Base-by-base conservation (phyloP, 345 rosid genomes). In the Clausena lansium region DNA sequence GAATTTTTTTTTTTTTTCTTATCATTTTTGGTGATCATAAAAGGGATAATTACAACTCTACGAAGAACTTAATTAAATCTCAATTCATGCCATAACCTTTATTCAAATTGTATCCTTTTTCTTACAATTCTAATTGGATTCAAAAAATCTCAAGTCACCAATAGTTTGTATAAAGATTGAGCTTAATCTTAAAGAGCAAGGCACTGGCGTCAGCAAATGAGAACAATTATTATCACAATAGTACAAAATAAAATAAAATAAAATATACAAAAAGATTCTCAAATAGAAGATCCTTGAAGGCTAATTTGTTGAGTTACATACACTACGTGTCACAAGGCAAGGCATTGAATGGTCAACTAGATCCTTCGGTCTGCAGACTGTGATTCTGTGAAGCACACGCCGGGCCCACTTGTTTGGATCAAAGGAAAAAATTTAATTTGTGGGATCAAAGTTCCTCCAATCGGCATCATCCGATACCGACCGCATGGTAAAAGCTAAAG, bases 381-480 rank as follows among this genome's bases (percentile, higher is more conserved):
- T n/a, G n/a, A n/a, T n/a, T n/a, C n/a, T n/a, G n/a, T 1, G 22
- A 39, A 57, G 61, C 76, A 63, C 1, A 10, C 6, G 7, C 17
- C 30, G 74, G 75, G 66, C 52, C 52, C 68, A 57, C 73, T 4
- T 41, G 3, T n/a, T 1, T 70, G 68, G 50, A 71, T 64, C 36
- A 38, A 10, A 15, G 52, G 19, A 22, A 9, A 9, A n/a, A 7
- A 4, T 11, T 7, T 11, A 22, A 20, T 50, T 75, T 45, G 10
- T 6, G 50, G 61, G 8, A 1, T 33, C 22, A 1, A 19, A 5
- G 6, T 13, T 32, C 7, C 25, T 58, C n/a, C 30, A 15, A 33
- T 24, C 47, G 62, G 13, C 71, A 32, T 50, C 3, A 65, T 54
- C 78, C 78, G n/a, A n/a, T n/a, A n/a, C n/a, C n/a, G 25, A 75